Evolutionary conservation across 345 rosid genomes (phyloP), one percentile per base, ranked within the genome.

Genomic region (Brassica carinata): DNA sequence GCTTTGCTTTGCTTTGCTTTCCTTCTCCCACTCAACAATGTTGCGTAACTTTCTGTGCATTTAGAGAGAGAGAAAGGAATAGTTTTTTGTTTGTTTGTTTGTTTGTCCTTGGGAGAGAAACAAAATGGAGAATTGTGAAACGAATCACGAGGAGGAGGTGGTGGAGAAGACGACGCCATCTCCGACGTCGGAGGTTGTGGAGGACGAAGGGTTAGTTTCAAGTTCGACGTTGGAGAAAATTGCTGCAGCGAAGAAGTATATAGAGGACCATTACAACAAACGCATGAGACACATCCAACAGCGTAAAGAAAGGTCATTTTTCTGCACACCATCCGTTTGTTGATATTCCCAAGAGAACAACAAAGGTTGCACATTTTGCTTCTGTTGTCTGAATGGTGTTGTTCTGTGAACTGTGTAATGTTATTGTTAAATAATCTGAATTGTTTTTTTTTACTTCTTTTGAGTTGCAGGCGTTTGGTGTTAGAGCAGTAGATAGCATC

Each of bases 241-340:
- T 27, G 99, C 98, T 33, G 99, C 96, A 3, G 97, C 98, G 7
- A 93, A 95, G 78, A 94, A 90, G 82, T 95, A 85, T 73, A 95
- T 93, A n/a, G 98, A 95, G 87, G 88, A 83, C 23, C 98, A 91
- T 73, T 95, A 95, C 87, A 91, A 89, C 82, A 85, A 83, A 34
- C 99, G 94, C 26, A 93, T 83, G 97, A 95, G 87, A 83, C 94
- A 87, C 53, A 88, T 90, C 68, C 94, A 85, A 76, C 91, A 95
- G 36, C 91, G 98, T 68, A 89, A 79, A 79, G 86, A 93, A 81
- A 87, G 98, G 98, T 51, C 1, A 11, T 13, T 45, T 10, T 2
- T 70, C 2, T 67, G 72, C 17, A 57, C 3, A 65, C n/a, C 13
- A 55, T 64, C 45, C 74, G 76, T 74, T 69, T 75, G 67, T 69